A percentile compares a stretch with the other conserved stretches of the same genome.
phyloP scores from a whole-genome alignment of 2,329 filamentous ascomycete genomes.

The Fusarium mexicanum region DNA sequence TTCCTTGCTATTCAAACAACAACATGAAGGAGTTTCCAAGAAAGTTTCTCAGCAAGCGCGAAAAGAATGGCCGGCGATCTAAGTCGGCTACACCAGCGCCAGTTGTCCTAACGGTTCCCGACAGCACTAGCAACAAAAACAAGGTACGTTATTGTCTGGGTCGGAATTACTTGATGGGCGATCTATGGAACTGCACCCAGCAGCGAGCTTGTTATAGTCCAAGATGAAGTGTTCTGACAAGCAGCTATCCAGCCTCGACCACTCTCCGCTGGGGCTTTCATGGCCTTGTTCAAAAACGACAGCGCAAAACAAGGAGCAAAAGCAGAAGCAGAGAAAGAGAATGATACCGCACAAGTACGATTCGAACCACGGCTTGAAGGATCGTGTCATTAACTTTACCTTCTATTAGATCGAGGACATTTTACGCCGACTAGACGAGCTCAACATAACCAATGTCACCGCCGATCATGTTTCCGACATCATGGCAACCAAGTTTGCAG shows the following conservation, averaged over 20 bases:
- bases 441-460: constrained; percentile 57
- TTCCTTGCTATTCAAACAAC: constrained; percentile 28
- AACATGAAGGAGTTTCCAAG: constrained; percentile 67
- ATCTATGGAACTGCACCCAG: neutral
- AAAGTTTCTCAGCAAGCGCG: constrained; percentile 76
- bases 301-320: constrained; percentile 59
- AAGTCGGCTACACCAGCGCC: constrained; percentile 67
- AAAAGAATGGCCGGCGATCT: constrained; percentile 67
- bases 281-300: constrained; percentile 72
- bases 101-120: constrained; percentile 46
- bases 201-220: neutral
- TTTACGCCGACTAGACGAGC: constrained; percentile 52
- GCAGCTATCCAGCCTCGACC: constrained; percentile 57
- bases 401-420: constrained; percentile 54
- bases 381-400: constrained; percentile 24
- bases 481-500: constrained; percentile 70
- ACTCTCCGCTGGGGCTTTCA: constrained; percentile 66
- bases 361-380: neutral
- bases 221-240: constrained; percentile 15
- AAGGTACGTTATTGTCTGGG: constrained; percentile 57
- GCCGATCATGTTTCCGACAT: constrained; percentile 67
- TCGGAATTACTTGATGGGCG: neutral
- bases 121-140: constrained; percentile 40
- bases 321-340: constrained; percentile 60
- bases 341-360: constrained; percentile 53